These are phyloP conservation scores for Trichoderma afroharzianum DNA, from an alignment of 2,329 filamentous ascomycete species.

Conservation along the genomic window DNA sequence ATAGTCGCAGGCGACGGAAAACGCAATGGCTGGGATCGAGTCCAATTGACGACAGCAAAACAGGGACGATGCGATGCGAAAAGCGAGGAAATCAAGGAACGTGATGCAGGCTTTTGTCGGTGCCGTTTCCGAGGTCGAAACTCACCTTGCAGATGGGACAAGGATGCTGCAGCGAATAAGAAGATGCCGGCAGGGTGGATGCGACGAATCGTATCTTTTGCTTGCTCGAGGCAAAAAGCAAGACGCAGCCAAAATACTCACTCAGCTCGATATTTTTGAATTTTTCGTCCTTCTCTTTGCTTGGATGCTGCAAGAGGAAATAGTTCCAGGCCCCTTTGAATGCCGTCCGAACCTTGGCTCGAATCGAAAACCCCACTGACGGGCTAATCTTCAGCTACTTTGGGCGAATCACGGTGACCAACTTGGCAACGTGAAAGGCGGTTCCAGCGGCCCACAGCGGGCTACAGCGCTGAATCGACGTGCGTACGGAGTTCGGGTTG, in stretches of 20 bases:
- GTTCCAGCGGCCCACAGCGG: slow-evolving; percentile 8
- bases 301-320: slow-evolving; percentile 5
- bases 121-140: not conserved
- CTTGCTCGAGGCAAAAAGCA: not conserved
- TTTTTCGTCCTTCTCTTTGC: not conserved
- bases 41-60: not conserved
- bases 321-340: not conserved
- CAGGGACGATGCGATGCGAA: not conserved
- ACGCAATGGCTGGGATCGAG: not conserved
- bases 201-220: not conserved
- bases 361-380: not conserved
- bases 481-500: not conserved
- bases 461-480: not conserved
- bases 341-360: not conserved
- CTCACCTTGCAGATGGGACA: not conserved
- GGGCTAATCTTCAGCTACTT: slow-evolving; percentile 14
- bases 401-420: slow-evolving; percentile 26
- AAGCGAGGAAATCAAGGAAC: not conserved
- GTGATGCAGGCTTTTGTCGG: not conserved
- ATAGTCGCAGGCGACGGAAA: not conserved
- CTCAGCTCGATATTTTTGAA: not conserved
- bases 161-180: not conserved
- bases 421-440: slow-evolving; percentile 24
- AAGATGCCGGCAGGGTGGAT: not conserved
- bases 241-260: not conserved